These are phyloP conservation scores for Triticum monococcum DNA, from an alignment of 176 grass and related monocot species.

Conservation along the genomic window DNA sequence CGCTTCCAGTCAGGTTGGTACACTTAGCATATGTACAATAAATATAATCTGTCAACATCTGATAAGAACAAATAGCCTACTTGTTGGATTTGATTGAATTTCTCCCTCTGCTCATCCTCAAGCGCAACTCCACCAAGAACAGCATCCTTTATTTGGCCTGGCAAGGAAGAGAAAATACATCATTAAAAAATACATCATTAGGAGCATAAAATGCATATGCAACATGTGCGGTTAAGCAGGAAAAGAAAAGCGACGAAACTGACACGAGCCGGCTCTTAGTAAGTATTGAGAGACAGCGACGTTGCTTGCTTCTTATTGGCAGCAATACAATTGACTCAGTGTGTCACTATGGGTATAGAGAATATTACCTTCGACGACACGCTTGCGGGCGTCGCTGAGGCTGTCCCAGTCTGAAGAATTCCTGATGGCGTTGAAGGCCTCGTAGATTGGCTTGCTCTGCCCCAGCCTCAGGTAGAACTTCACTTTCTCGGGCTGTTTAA, in stretches of 20 bases:
- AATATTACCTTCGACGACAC: constrained; percentile 76
- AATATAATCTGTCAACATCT: background rate
- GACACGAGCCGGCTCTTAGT: background rate
- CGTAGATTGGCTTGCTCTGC: constrained; percentile 88
- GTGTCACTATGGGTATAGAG: background rate
- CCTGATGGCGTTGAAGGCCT: constrained; percentile 82
- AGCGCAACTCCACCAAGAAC: constrained; percentile 90
- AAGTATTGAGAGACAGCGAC: background rate
- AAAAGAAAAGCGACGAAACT: background rate
- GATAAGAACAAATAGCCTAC: constrained; percentile 29
- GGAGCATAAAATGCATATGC: background rate
- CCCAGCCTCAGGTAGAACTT: constrained; percentile 82
- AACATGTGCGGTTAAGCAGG: background rate
- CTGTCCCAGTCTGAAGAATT: constrained; percentile 68
- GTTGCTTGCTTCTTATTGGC: background rate
- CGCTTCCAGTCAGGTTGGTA: background rate
- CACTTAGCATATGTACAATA: background rate
- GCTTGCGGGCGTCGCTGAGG: constrained; percentile 77
- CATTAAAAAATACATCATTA: constrained; percentile 18
- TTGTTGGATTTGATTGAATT: constrained; percentile 92
- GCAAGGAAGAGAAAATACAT: background rate
- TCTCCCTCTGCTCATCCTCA: constrained; percentile 76
- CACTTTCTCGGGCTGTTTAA: constrained; percentile 86
- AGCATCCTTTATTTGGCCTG: constrained; percentile 92
- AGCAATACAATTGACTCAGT: background rate